Conservation (phyloP, 2,329 filamentous ascomycete species). For the Epichloe typhina region DNA sequence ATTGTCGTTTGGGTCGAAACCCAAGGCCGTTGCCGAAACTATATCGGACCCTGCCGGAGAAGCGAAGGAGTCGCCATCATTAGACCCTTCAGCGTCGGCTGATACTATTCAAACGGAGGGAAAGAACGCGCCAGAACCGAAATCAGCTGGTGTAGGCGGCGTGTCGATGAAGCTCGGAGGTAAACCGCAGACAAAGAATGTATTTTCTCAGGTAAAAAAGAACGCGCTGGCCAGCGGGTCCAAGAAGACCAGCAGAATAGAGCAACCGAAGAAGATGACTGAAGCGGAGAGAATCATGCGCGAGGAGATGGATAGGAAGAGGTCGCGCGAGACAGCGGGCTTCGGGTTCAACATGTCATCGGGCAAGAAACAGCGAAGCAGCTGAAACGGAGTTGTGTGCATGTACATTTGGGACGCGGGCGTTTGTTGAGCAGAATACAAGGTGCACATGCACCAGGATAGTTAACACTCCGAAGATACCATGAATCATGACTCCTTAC, state of each 20-base stretch:
- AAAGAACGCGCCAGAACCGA: conserved; percentile 15
- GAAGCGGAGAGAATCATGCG: conserved; percentile 85
- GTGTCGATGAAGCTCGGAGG: conserved; percentile 52
- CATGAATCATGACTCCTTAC: conserved; percentile 2
- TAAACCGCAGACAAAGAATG: conserved; percentile 61
- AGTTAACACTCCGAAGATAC: background rate
- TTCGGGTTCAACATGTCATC: conserved; percentile 33
- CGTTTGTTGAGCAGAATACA: background rate
- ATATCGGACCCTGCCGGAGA: background rate
- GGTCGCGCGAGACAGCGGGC: conserved; percentile 35
- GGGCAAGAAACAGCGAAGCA: conserved; percentile 38
- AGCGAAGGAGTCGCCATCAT: conserved; percentile 8
- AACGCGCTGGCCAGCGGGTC: conserved; percentile 48
- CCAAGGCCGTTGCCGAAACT: conserved; percentile 10
- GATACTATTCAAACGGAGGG: conserved; percentile 7
- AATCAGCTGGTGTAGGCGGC: conserved; percentile 18
- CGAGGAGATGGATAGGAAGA: conserved; percentile 63
- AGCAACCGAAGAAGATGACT: conserved; percentile 69
- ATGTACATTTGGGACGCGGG: background rate
- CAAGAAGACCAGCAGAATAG: conserved; percentile 47
- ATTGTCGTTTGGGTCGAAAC: conserved; percentile 47
- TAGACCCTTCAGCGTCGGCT: conserved; percentile 11
- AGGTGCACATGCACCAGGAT: background rate
- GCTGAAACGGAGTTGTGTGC: conserved; percentile 2
- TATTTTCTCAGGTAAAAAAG: conserved; percentile 60